Evolutionary conservation across 2,329 filamentous ascomycete genomes (phyloP).

Genomic region (Zymoseptoria brevis): DNA sequence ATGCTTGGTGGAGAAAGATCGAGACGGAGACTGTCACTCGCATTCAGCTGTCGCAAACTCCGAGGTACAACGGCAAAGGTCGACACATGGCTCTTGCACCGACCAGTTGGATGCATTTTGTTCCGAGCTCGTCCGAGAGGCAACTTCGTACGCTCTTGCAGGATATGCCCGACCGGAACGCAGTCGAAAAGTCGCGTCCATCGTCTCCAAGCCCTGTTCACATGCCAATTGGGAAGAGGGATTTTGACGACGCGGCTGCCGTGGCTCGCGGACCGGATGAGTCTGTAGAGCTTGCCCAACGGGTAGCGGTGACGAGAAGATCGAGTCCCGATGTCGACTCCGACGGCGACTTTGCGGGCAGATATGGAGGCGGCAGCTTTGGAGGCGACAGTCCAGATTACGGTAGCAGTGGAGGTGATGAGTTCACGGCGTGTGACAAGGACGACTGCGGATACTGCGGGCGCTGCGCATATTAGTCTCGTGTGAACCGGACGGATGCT

Average conservation of each 20-base stretch:
- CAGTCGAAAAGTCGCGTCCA: neutral
- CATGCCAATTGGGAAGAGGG: neutral
- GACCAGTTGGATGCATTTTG: neutral
- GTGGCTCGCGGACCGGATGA: neutral
- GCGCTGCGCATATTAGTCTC: neutral
- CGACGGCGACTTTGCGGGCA: neutral
- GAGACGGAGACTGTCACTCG: neutral
- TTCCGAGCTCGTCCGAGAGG: neutral
- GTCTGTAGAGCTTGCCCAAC: neutral
- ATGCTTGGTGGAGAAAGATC: constrained; percentile 9
- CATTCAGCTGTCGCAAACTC: neutral
- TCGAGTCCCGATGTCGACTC: neutral
- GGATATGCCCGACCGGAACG: neutral
- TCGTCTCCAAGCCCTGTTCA: neutral
- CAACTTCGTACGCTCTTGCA: neutral
- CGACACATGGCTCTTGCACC: neutral
- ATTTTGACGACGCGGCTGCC: neutral
- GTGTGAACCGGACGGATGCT: neutral
- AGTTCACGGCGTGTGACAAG: neutral
- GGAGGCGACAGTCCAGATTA: neutral
- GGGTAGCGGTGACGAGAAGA: neutral
- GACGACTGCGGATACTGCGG: neutral
- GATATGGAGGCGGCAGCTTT: neutral
- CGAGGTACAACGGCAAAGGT: neutral
- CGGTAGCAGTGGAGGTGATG: neutral